Evolutionary conservation across 73 alveolate genomes (phyloP), one percentile per base, ranked within the genome.

Genomic region (Stentor coeruleus): DNA sequence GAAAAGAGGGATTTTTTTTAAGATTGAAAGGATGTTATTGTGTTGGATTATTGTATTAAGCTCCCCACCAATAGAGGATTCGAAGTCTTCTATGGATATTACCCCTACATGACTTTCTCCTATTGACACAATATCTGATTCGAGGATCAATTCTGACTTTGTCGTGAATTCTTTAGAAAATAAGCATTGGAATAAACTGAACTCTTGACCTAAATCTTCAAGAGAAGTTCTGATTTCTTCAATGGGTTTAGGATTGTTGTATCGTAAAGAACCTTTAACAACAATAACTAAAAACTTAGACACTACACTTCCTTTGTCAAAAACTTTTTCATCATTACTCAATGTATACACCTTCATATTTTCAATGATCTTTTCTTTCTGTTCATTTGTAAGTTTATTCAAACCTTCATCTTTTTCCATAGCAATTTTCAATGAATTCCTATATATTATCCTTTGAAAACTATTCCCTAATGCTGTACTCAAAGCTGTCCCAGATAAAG

Each of bases 391-490:
- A 49, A 49, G 66, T 49, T 49, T 49, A 11, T 49, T 49, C 66
- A 49, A 49, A 20, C 6, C 6, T 20, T 49, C 66, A 49, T 49
- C 66, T 11, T 20, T 75, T 35, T 75, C 83, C 3, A 75, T 30
- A 1, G 83, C 83, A n/a, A 39, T 40, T 75, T 39, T 37, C 2
- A 26, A 39, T 36, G 83, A 39, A 2, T 75, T 75, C 0, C 41
- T 2, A 75, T 75, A 75, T 37, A 75, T n/a, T 36, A 75, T 40
- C 1, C 39, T 75, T 66, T 75, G 72, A 0, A 75, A 39, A 20
- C 39, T 39, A 3, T 3, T 75, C 39, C 83, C 83, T n/a, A 75
- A 38, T 15, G 38, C 74, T 2, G 33, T 31, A 0, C 36, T 75
- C 20, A 75, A 33, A 11, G 80, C 41, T 11, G 11, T 38, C 6